A percentile compares a stretch with the other conserved stretches of the same genome.
These are phyloP conservation scores for Raphanus sativus DNA, from an alignment of 345 rosid species.

Conservation along the genomic window DNA sequence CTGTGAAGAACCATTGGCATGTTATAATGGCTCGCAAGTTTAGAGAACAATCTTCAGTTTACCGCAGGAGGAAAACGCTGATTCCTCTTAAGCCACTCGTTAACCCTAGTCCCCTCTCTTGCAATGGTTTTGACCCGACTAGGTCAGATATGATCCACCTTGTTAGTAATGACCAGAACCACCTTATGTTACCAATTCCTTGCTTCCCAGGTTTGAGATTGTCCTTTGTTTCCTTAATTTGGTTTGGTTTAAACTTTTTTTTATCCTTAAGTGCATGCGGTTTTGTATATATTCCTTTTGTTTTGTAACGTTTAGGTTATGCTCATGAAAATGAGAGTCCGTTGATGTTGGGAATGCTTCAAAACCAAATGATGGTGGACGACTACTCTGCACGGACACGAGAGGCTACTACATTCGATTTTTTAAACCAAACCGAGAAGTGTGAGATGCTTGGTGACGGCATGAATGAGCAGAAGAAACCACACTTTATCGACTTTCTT, in stretches of 20 bases:
- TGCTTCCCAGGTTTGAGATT: conserved; percentile 37
- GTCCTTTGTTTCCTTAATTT: neutral
- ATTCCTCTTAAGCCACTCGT: conserved; percentile 19
- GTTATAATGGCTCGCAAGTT: conserved; percentile 41
- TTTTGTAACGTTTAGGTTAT: conserved; percentile 16
- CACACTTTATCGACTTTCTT: conserved; percentile 41
- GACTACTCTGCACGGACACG: conserved; percentile 16
- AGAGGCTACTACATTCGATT: conserved; percentile 10
- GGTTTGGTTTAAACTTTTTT: neutral
- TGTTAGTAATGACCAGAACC: conserved; percentile 21
- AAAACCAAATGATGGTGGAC: conserved; percentile 13
- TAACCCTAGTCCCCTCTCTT: conserved; percentile 11
- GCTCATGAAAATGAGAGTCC: conserved; percentile 2
- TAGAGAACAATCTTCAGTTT: conserved; percentile 39
- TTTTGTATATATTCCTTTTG: neutral
- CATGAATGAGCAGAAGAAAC: conserved; percentile 20
- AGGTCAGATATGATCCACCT: conserved; percentile 16
- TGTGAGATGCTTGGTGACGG: conserved; percentile 12
- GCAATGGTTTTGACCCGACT: conserved; percentile 5
- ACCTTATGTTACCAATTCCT: conserved; percentile 22
- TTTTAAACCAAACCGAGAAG: neutral
- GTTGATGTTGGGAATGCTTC: conserved; percentile 12
- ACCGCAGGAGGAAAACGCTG: conserved; percentile 25
- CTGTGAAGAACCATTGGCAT: conserved; percentile 47
- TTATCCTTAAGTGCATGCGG: neutral